Conservation (phyloP, 192 early-diverging fungal species). For the Umbelopsis ramanniana region DNA sequence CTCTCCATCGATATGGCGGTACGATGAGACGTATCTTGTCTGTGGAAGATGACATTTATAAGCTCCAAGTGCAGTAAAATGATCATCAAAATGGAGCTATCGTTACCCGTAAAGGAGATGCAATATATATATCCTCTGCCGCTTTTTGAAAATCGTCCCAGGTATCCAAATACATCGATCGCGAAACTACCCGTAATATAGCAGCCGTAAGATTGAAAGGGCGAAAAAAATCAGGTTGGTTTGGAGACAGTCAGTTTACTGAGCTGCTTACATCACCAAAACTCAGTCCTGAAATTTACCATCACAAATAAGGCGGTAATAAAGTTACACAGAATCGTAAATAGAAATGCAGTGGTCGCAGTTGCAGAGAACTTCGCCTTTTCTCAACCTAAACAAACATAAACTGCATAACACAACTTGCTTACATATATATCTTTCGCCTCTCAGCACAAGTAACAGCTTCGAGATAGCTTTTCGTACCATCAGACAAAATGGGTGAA, state of each 20-base stretch:
- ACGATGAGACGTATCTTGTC: conserved; percentile 72
- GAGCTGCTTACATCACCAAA: not conserved
- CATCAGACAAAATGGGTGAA: not conserved
- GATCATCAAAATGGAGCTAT: conserved; percentile 1
- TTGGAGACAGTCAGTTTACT: no score
- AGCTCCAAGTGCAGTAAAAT: not conserved
- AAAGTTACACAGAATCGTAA: not conserved
- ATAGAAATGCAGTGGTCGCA: not conserved
- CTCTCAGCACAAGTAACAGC: not conserved
- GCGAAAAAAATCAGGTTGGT: not conserved
- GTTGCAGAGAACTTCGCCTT: not conserved
- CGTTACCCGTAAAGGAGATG: conserved; percentile 62
- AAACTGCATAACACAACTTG: not conserved
- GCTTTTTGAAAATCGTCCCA: conserved; percentile 82
- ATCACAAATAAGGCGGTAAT: not conserved
- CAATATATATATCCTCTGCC: conserved; percentile 69
- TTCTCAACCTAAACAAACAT: not conserved
- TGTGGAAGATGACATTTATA: conserved; percentile 28
- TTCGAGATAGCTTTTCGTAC: not conserved
- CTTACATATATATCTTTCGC: not conserved
- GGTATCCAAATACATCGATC: conserved; percentile 58
- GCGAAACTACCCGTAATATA: no score
- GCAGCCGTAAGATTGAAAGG: not conserved
- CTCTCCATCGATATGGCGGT: conserved; percentile 67
- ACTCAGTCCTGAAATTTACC: not conserved